Evolutionary conservation across 2,329 filamentous ascomycete species (phyloP), one percentile per base, ranked within the genome.

Genomic region (Cordyceps cateniannulata): DNA sequence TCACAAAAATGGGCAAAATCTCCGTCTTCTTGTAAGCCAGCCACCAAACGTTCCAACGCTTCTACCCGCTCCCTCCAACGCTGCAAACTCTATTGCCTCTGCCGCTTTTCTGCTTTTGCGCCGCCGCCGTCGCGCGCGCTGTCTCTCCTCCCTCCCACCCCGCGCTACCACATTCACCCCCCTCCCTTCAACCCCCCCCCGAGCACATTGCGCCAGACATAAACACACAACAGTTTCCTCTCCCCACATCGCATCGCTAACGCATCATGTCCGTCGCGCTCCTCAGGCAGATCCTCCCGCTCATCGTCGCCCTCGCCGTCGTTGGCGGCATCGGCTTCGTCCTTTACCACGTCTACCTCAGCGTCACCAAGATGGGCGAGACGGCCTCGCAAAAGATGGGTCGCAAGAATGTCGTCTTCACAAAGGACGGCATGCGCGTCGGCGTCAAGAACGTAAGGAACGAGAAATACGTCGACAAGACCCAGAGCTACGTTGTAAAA

Each of bases 381-480:
- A 80, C 83, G 62, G 87, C 88, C 51, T 83, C 81, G 53, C 80
- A 87, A 73, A 85, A 85, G 69, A 89, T 92, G 83, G 85, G 87
- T 71, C 85, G 85, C 76, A 89, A 88, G 77, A 88, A 92, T 71
- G 83, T 93, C 61, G 79, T 85, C 45, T 89, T 91, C 73, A 87
- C 86, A 44, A 90, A 89, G 71, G 89, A 91, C 61, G 89, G 89
- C 60, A 75, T 90, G 63, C 83, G 84, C 63, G 87, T 93, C 49
- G 86, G 86, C 53, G 82, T 93, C 63, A 88, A 87, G 74, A 80
- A 90, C 63, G 73, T 88, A 54, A 80, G 81, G 65, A 81, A 83
- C 59, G 89, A 92, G 75, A 83, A 82, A 52, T 90, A 91, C 70
- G 84, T 90, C 68, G 89, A 92, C 67, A 80, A 79, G 68, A 91